Conservation (phyloP, 164 flowering plant species). For the Piper betle region DNA sequence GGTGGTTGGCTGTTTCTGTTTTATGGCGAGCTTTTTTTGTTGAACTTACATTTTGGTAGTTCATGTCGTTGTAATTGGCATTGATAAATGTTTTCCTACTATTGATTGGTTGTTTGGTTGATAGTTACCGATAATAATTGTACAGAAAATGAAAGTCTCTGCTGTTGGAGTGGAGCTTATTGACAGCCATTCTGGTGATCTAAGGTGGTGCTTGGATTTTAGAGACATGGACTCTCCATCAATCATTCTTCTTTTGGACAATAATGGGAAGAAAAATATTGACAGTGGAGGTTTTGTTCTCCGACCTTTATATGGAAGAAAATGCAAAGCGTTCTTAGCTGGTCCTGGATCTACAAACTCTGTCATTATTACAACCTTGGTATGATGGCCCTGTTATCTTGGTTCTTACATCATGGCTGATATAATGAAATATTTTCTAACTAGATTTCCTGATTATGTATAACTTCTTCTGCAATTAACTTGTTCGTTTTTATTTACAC, state of each 20-base stretch:
- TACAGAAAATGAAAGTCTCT: slow-evolving; percentile 83
- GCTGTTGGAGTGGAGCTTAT: slow-evolving; percentile 76
- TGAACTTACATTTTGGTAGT: too few relatives aligned
- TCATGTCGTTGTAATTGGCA: too few relatives aligned
- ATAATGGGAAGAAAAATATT: slow-evolving; percentile 55
- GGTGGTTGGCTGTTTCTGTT: not conserved
- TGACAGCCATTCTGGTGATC: slow-evolving; percentile 69
- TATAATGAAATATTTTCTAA: not conserved
- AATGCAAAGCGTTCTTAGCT: slow-evolving; percentile 91
- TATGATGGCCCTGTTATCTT: slow-evolving; percentile 17
- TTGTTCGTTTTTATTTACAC: not conserved
- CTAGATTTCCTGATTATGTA: not conserved
- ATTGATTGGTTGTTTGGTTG: not conserved
- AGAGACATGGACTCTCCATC: slow-evolving; percentile 97
- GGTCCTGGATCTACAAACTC: slow-evolving; percentile 72
- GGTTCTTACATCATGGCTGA: not conserved
- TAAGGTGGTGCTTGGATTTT: slow-evolving; percentile 94
- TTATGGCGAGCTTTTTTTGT: not conserved
- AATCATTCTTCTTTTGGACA: slow-evolving; percentile 56
- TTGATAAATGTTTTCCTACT: too few relatives aligned
- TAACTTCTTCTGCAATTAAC: not conserved
- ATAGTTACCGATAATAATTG: not conserved
- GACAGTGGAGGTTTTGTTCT: slow-evolving; percentile 88
- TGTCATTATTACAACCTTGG: slow-evolving; percentile 71
- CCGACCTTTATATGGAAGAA: slow-evolving; percentile 91